phyloP scores from a whole-genome alignment of 176 grass and related monocot genomes.

The Aegilops speltoides region DNA sequence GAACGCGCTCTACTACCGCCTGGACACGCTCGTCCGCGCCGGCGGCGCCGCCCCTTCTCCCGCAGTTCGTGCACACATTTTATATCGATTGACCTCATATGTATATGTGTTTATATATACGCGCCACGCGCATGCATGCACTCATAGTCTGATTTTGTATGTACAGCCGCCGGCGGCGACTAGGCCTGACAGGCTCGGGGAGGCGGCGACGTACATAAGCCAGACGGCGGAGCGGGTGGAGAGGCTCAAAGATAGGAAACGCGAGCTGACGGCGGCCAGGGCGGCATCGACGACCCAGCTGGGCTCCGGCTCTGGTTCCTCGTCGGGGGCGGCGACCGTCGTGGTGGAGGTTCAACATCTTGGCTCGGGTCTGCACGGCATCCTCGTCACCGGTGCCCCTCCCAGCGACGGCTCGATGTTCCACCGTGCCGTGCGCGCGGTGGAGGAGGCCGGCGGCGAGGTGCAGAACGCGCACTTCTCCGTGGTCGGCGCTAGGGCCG shows the following conservation, averaged over 20 bases:
- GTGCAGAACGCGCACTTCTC: conserved; percentile 79
- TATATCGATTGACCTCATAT: background rate
- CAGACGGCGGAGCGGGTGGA: conserved; percentile 49
- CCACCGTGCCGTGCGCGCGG: conserved; percentile 47
- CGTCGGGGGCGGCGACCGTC: background rate
- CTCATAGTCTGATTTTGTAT: background rate
- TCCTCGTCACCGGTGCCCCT: conserved; percentile 41
- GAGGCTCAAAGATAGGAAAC: conserved; percentile 63
- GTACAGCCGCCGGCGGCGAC: conserved; percentile 1
- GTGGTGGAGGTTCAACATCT: conserved; percentile 59
- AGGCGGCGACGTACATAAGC: conserved; percentile 61
- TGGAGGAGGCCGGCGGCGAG: conserved; percentile 62
- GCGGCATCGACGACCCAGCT: background rate
- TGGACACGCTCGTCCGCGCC: conserved; percentile 53
- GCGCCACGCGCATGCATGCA: background rate
- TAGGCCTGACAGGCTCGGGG: conserved; percentile 57
- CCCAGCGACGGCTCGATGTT: conserved; percentile 40
- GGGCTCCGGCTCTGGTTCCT: conserved; percentile 23
- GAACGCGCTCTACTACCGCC: conserved; percentile 61
- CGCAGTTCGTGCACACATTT: conserved; percentile 13
- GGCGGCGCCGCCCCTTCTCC: conserved; percentile 11
- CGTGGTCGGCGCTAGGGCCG: conserved; percentile 38
- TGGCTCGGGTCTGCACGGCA: conserved; percentile 48
- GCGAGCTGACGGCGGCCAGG: conserved; percentile 34
- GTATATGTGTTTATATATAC: background rate